Conservation (phyloP, 2,329 filamentous ascomycete genomes). For the Talaromyces piceae region DNA sequence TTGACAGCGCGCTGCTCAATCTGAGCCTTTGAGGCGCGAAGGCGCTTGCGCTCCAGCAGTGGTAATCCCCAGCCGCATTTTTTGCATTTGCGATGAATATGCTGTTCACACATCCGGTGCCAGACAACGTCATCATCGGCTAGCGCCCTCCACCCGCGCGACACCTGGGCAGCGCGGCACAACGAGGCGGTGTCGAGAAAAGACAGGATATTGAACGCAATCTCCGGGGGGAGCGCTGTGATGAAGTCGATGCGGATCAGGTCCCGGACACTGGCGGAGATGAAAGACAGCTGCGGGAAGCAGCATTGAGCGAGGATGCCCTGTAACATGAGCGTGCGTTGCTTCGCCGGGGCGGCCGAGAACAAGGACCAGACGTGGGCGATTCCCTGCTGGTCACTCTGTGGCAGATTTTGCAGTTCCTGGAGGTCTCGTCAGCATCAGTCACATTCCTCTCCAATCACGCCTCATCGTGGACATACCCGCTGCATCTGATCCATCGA, state of each 20-base stretch:
- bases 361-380: conserved; percentile 97
- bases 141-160: conserved; percentile 73
- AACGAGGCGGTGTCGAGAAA: conserved; percentile 90
- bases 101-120: conserved; percentile 97
- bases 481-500: conserved; percentile 94
- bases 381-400: conserved; percentile 87
- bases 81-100: conserved; percentile 86
- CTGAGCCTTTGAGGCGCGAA: conserved; percentile 80
- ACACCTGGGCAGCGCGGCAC: conserved; percentile 94
- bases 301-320: conserved; percentile 95
- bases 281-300: conserved; percentile 90
- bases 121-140: conserved; percentile 98
- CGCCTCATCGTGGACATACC: conserved; percentile 43
- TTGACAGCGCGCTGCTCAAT: conserved; percentile 64
- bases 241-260: conserved; percentile 98
- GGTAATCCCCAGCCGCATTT: conserved; percentile 96
- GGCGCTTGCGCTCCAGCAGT: conserved; percentile 75
- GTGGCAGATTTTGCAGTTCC: conserved; percentile 74
- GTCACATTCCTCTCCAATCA: background rate
- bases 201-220: conserved; percentile 87
- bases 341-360: conserved; percentile 87
- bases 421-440: conserved; percentile 26
- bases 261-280: conserved; percentile 83
- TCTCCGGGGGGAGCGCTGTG: conserved; percentile 75
- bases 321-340: conserved; percentile 92